Conservation (phyloP, 305 asterid genomes). For the Salvia sclarea region DNA sequence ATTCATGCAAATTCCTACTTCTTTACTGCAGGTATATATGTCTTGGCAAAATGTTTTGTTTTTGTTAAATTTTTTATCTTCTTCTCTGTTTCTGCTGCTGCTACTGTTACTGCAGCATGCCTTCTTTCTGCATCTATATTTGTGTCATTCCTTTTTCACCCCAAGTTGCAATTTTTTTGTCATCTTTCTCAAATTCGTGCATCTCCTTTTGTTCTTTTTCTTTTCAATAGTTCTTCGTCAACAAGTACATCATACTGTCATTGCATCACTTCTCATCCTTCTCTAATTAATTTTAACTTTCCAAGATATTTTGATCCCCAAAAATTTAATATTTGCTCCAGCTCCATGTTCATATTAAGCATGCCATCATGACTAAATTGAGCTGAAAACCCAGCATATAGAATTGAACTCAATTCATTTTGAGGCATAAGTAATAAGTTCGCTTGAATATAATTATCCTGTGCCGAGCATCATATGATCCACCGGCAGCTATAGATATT, state of each 20-base stretch:
- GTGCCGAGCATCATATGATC: neutral
- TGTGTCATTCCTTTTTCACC: neutral
- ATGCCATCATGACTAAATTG: neutral
- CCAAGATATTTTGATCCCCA: too few relatives aligned
- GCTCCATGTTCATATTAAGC: neutral
- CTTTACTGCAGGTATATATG: conserved; percentile 69
- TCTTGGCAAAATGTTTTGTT: neutral
- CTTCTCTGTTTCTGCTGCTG: neutral
- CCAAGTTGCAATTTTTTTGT: too few relatives aligned
- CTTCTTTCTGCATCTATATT: neutral
- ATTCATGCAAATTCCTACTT: conserved; percentile 64
- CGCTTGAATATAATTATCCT: neutral
- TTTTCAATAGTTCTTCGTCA: too few relatives aligned
- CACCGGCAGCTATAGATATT: neutral
- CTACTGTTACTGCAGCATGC: neutral
- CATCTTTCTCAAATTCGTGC: neutral
- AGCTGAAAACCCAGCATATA: neutral
- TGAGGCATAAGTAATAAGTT: neutral
- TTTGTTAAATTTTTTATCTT: neutral
- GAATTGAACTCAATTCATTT: neutral
- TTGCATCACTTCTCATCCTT: too few relatives aligned
- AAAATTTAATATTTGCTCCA: too few relatives aligned
- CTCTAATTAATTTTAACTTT: too few relatives aligned
- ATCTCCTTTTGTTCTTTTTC: too few relatives aligned
- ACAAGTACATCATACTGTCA: too few relatives aligned